These are phyloP conservation scores for Entamoeba invadens DNA, from an alignment of 208 protist genomes.

Conservation along the genomic window DNA sequence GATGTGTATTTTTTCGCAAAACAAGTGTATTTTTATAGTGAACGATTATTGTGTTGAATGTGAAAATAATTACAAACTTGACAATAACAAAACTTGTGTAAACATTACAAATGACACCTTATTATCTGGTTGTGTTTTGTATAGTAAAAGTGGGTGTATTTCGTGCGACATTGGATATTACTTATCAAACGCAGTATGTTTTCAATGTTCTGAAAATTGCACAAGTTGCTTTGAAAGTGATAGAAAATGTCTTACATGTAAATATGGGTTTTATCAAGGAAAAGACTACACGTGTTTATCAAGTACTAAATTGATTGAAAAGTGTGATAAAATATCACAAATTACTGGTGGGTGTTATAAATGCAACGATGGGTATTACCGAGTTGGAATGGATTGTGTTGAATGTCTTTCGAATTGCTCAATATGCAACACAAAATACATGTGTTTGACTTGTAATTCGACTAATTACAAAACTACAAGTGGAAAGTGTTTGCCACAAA, in stretches of 20 bases:
- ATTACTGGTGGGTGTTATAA: neutral
- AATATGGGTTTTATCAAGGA: neutral
- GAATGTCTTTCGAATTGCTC: neutral
- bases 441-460: neutral
- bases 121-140: neutral
- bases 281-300: neutral
- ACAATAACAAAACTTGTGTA: neutral
- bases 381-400: neutral
- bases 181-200: neutral
- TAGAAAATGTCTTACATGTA: neutral
- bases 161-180: neutral
- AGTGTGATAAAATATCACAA: neutral
- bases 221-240: neutral
- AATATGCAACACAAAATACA: neutral
- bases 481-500: neutral
- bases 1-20: too few relatives aligned
- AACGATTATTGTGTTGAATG: neutral
- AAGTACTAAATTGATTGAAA: neutral
- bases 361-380: neutral
- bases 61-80: neutral
- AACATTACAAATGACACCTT: neutral
- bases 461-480: neutral
- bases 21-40: neutral
- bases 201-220: neutral
- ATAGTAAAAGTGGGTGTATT: neutral